Base-by-base conservation (phyloP, 2,329 filamentous ascomycete genomes). In the Hymenoscyphus fructigenus region DNA sequence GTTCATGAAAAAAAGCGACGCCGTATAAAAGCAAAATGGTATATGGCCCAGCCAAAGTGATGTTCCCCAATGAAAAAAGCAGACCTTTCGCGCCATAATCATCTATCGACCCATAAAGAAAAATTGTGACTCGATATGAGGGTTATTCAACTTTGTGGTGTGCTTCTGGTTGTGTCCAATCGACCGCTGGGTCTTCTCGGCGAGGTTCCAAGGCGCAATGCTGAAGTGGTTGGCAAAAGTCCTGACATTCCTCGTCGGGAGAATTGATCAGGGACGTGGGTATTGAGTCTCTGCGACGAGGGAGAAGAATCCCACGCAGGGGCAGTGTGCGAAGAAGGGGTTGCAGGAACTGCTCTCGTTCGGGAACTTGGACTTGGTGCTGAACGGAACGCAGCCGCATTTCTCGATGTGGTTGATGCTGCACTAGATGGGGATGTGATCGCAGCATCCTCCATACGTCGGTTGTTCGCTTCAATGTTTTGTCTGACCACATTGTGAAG, bases 401-500 rank as follows among this genome's bases (percentile, higher is more conserved):
- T 61, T 17, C 57, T 61, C 26, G 64, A 61, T 10, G 63, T 7
- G 38, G 63, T 62, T 17, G 59, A 61, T n/a, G 66, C 15, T 41
- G 65, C 17, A 53, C 60, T 57, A n/a, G 69, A 29, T 29, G 67
- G 53, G 5, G 67, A 59, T 23, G 57, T 63, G 50, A 65, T 59
- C 12, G 59, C 63, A 14, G 66, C 55, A 56, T 68, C 67, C 28
- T 69, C 68, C 15, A 66, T 32, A 5, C 65, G 65, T 29, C 66
- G 67, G 44, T 68, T 68, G 28, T 64, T 60, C 15, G 70, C 70
- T 34, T 69, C 68, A 12, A 72, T 65, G 26, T 72, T 71, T 47
- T 71, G 71, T 28, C 83, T 79, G 44, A 88, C 79, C 68, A 84
- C 78, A 59, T 79, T 79, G 67, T 84, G 85, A 44, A 88, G 77